Base-by-base conservation (phyloP, 257 asterid species). In the Lantana camara region DNA sequence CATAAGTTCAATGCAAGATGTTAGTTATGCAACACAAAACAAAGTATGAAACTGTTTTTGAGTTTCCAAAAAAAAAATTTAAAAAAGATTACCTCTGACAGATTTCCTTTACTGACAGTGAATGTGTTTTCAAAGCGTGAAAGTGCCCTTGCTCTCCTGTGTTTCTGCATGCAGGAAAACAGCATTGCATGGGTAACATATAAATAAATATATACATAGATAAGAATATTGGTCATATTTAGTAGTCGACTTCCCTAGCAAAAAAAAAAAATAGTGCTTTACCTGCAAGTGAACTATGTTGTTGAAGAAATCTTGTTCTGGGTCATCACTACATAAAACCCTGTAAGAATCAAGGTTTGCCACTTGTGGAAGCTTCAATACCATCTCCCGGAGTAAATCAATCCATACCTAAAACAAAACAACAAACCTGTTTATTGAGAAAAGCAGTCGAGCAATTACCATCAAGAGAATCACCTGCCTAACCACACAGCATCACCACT, bases 241-340 rank as follows among this genome's bases (percentile, higher is more conserved):
- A 49, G 21, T 50, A 14, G 7, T 46, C 29, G 12, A 60, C 20
- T 32, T 21, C 1, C 34, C 35, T 35, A 34, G n/a, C n/a, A n/a
- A n/a, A n/a, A n/a, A 46, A 42, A 40, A 30, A 42, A 37, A 53
- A 24, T 54, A 29, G 50, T 24, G 53, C 41, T 35, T 77, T 80
- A 93, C 98, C 93, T 93, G 97, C 55, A 93, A 73, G 80, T 93
- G 96, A 68, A 84, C 81, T 52, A 93, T 44, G 77, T 90, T 93
- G 64, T 67, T 81, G 74, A 93, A 93, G 62, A 93, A 85, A 75
- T 93, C 99, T 74, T 93, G 97, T 56, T 93, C 99, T 29, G 86
- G 86, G 65, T 93, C 97, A 45, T 78, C 82, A 76, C 85, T 77
- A 76, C 81, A 84, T 49, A 90, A 75, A 64, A 79, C 87, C 75